Percentiles rank a stretch among this genome's conserved stretches.
phyloP scores from a whole-genome alignment of 139 green algal species.

The Coelastrella sp. region DNA sequence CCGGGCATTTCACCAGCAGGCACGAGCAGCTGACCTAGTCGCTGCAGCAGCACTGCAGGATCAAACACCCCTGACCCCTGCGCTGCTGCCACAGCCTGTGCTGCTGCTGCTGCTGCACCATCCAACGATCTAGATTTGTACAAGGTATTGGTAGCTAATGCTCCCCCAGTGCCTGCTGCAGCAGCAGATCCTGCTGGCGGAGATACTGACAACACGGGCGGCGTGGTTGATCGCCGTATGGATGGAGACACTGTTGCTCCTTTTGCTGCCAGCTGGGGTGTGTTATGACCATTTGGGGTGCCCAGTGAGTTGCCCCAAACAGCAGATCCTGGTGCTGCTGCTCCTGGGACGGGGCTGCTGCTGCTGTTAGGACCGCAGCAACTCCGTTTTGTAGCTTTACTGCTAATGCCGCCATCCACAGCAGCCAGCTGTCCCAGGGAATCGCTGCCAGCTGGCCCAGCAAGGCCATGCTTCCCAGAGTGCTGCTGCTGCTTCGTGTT shows the following conservation, averaged over 20 bases:
- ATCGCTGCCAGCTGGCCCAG: not conserved
- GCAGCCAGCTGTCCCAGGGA: not conserved
- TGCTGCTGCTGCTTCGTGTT: not conserved
- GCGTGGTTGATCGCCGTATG: not conserved
- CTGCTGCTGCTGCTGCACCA: not conserved
- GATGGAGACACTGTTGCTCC: not conserved
- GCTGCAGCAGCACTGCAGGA: not conserved
- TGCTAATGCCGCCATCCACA: not conserved
- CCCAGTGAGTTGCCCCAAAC: not conserved
- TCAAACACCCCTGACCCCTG: not conserved
- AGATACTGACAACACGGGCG: not conserved
- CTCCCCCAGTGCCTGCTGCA: no score
- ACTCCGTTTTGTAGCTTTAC: slow-evolving; percentile 19
- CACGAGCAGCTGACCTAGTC: slow-evolving; percentile 21
- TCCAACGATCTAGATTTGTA: not conserved
- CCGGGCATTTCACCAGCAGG: slow-evolving; percentile 27
- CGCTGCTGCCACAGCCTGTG: not conserved
- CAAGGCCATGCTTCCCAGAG: not conserved
- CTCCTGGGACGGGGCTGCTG: not conserved
- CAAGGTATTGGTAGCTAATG: not conserved
- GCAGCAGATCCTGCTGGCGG: no score
- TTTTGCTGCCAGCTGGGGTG: not conserved
- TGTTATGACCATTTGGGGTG: not conserved
- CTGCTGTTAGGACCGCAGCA: slow-evolving; percentile 22
- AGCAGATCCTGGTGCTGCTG: not conserved